Base-by-base conservation (phyloP, 78 protist species). In the Mastigamoeba balamuthi region DNA sequence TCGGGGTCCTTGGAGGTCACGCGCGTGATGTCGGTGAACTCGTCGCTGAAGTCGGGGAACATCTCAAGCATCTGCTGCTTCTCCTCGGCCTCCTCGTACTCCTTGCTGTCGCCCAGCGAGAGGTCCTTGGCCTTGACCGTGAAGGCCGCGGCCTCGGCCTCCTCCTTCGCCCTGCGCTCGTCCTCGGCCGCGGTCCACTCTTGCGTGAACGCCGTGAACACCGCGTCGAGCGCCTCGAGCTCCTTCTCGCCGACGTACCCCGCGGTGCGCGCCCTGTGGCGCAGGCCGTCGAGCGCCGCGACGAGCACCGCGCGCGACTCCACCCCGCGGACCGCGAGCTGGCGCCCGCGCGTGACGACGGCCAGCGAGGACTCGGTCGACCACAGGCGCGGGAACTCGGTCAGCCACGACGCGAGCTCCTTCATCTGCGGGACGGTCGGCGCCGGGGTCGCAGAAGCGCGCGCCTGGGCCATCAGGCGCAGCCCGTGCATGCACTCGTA, bases 1-100 rank as follows among this genome's bases (percentile, higher is more conserved):
- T n/a, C n/a, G n/a, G n/a, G n/a, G n/a, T n/a, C n/a, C n/a, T n/a
- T n/a, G n/a, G n/a, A n/a, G n/a, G n/a, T n/a, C n/a, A n/a, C n/a
- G n/a, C n/a, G n/a, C n/a, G n/a, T n/a, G n/a, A n/a, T n/a, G 48
- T 85, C 90, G 30, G 73, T 30, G 65, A 74, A 85, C 6, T 69
- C 80, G 27, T 85, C 73, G 29, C 80, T 71, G 65, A 85, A 85
- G 36, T 37, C 77, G 25, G 90, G 90, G 85, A 85, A 85, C 35
- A 80, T 63, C 29, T 77, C 37, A 0, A 75, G 6, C 74, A 78
- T 68, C 9, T 76, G 69, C 6, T 68, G 72, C 64, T 85, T 81
- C 41, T 85, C 82, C n/a, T 66, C 64, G 44, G 71, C 90, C 35
- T 76, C 86, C 25, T 74, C 64, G 0, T 76, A 72, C 29, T 85